Percentiles rank a stretch among this genome's conserved stretches.
Conservation (phyloP, 345 rosid genomes). For the Toxicodendron radicans region DNA sequence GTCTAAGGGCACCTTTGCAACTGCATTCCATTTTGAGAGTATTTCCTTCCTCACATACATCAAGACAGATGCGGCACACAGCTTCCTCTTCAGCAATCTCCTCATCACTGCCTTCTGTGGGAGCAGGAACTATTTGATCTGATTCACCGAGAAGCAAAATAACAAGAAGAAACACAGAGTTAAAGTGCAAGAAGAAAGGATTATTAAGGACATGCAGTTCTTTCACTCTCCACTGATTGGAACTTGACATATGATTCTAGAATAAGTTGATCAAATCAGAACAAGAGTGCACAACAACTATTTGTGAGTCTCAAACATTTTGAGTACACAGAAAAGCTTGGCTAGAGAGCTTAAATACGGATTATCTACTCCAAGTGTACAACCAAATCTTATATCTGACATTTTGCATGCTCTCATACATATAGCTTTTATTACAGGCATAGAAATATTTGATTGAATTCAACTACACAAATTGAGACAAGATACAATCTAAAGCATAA, state of each 20-base stretch:
- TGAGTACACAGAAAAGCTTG: slow-evolving; percentile 5
- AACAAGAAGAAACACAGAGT: slow-evolving; percentile 9
- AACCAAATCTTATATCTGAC: not conserved
- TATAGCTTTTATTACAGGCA: not conserved
- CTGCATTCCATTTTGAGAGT: slow-evolving; percentile 97
- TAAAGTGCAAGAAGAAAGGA: not conserved
- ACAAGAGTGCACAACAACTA: not conserved
- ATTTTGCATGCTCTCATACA: not conserved
- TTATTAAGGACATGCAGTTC: not conserved
- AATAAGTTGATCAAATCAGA: not conserved
- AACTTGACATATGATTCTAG: not conserved
- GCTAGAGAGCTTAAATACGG: slow-evolving; percentile 1
- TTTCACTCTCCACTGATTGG: not conserved
- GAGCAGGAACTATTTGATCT: slow-evolving; percentile 64
- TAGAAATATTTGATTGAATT: not conserved
- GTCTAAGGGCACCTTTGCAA: slow-evolving; percentile 91
- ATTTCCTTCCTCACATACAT: slow-evolving; percentile 78
- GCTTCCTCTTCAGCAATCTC: slow-evolving; percentile 99
- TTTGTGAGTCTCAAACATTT: slow-evolving; percentile 11
- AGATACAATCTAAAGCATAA: not conserved
- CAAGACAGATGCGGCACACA: slow-evolving; percentile 87
- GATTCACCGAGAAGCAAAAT: slow-evolving; percentile 24
- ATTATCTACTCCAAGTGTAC: not conserved
- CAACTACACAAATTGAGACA: not conserved
- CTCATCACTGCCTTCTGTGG: slow-evolving; percentile 64